Base-by-base conservation (phyloP, 1,284 basidiomycete genomes). In the Spongispora temasekensis region DNA sequence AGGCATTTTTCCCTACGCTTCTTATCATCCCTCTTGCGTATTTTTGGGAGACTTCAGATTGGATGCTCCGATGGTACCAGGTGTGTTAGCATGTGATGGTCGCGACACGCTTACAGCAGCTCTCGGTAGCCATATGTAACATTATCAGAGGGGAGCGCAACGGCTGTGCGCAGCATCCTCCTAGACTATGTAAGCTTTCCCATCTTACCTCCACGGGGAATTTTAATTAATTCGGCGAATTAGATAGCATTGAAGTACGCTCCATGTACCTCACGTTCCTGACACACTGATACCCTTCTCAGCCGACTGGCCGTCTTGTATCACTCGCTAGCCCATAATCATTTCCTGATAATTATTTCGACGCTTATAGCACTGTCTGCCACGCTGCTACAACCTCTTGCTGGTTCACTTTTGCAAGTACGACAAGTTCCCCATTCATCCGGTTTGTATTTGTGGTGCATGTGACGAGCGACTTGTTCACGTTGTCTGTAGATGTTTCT, bases 1-100 rank as follows among this genome's bases (percentile, higher is more conserved):
- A 88, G 86, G 79, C 84, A 0, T 87, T 87, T 68, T 75, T 87
- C 66, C 86, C 87, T 3, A 81, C 80, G 15, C 64, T 87, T 71
- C 72, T 78, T 59, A 77, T 78, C 31, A 58, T 68, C 17, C 74
- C 75, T 13, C 61, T 76, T 55, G 77, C 72, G 2, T 71, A 72
- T 57, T 67, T 78, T 53, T 83, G 78, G 79, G 76, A 79, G 62
- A 78, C 77, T 61, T 71, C 79, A 27, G 83, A 85, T 63, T 83
- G 78, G 78, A 75, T 74, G 70, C 67, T 82, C 34, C 77, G 78
- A 64, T 79, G 74, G 76, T 81, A 79, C 67, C 84, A 82, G 72
- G 85, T 80, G 66, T 40, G 76, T 68, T 55, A 10, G 13, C 30
- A 57, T 62, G 54, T 40, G 60, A 59, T 53, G 37, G 31, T 31